Evolutionary conservation across 805 yeast genomes (phyloP), one percentile per base, ranked within the genome.

Genomic region (Tetrapisispora taiwanensis): DNA sequence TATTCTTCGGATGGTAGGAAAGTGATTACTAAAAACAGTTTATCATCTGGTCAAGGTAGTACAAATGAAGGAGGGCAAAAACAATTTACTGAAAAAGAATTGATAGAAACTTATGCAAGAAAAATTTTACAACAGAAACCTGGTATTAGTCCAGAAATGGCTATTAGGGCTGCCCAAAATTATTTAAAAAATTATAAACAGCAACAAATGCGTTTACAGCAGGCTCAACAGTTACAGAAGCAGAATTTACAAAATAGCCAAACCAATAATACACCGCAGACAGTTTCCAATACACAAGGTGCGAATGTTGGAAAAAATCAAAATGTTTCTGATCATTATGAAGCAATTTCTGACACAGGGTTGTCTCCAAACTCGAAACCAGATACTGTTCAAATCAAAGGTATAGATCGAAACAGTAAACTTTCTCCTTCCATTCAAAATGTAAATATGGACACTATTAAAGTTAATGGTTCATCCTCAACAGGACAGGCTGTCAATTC

Each of bases 121-220:
- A 63, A 58, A 44, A 55, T 60, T 17, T 39, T 62, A 44, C 48
- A 51, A 7, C 63, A 61, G 37, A 59, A 62, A 34, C 63, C 66
- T 3, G 58, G 54, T 36, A 41, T 62, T 14, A 45, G 63, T 1
- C 55, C 58, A 7, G 63, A 60, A 34, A 52, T 56, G 5, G 66
- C 66, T 1, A 42, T 60, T 42, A 61, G 57, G 36, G 64, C 67
- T 6, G 65, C 66, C 3, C 60, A 62, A 45, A 56, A 52, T 27
- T 60, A 62, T 37, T 56, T 55, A 33, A 54, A 47, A 33, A 48
- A 50, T 13, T 41, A 54, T 12, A 53, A 50, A 33, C 53, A 49
- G 28, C 56, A 56, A 35, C 59, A 59, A 30, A 52, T 50, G 22
- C 58, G 54, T 24, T 50, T 47, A n/a, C 50, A 46, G 22, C 55